Evolutionary conservation across 192 early-diverging fungal species (phyloP), one percentile per base, ranked within the genome.

Genomic region (Entophlyctis luteolus): DNA sequence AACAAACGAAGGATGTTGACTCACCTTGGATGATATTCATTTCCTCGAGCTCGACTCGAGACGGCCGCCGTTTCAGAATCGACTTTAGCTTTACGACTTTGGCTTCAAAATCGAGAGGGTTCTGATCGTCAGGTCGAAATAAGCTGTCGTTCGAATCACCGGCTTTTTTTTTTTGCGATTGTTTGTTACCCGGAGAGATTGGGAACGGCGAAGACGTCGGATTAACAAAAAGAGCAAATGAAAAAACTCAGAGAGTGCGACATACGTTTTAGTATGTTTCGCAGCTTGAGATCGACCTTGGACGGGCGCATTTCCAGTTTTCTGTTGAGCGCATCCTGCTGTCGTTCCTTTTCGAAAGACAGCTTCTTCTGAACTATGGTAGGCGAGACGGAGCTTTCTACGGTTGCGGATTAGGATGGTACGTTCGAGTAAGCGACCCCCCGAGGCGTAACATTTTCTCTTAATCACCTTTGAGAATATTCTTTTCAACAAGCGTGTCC

Each of bases 21-120:
- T 39, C 52, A 73, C 74, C 57, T 68, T 78, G 79, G 20, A 86
- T 63, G 67, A 86, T 83, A 70, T 84, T 84, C 42, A 71, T 45
- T 47, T 77, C 77, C 63, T 79, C 76, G 23, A 86, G 59, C 53
- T 74, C 70, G 23, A 48, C 67, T 65, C 78, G 72, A 29, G 85
- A 76, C 1, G 83, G 79, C 28, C 84, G 67, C 34, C 74, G 69
- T 52, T 83, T 86, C 20, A 86, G 74, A 59, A 62, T 71, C 1
- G 79, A 81, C 34, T 72, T 72, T 8, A 86, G 55, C n/a, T 60
- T 62, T 25, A 23, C 32, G 1, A 16, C 48, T 48, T 67, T 54
- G 27, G 33, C 16, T 6, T 67, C 50, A 29, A 55, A 67, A 56
- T 65, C 62, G 22, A 65, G 48, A n/a, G n/a, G n/a, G n/a, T n/a